Conservation (phyloP, 345 rosid species). For the Raphanus sativus region DNA sequence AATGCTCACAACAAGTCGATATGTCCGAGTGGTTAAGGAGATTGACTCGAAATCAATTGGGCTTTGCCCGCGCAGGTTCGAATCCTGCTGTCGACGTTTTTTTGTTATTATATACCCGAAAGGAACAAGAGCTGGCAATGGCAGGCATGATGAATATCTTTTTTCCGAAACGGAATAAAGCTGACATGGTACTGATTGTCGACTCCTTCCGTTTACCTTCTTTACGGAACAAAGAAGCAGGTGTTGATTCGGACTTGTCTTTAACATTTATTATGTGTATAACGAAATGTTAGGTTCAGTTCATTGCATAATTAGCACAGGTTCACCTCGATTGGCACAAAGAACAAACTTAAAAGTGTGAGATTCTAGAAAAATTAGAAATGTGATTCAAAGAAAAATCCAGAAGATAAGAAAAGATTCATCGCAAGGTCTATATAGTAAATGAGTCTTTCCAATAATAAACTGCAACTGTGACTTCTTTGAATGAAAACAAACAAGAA, state of each 20-base stretch:
- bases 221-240: neutral
- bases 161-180: neutral
- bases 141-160: no score
- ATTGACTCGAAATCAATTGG: conserved; percentile 99
- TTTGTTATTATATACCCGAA: no score
- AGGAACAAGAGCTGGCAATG: no score
- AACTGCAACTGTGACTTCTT: conserved; percentile 5
- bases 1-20: neutral
- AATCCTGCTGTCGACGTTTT: conserved; percentile 33
- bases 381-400: neutral
- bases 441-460: conserved; percentile 22
- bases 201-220: neutral
- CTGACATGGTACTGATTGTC: neutral
- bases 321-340: neutral
- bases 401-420: neutral
- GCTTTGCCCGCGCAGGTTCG: conserved; percentile 93
- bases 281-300: neutral
- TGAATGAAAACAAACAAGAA: conserved; percentile 1
- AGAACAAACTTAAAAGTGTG: neutral
- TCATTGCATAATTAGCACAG: neutral
- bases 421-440: neutral
- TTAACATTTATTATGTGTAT: neutral
- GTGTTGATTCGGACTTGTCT: neutral
- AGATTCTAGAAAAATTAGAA: neutral
- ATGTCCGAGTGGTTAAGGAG: conserved; percentile 67